Conservation (phyloP, 148 eudicot species). For the Silene uniflora region DNA sequence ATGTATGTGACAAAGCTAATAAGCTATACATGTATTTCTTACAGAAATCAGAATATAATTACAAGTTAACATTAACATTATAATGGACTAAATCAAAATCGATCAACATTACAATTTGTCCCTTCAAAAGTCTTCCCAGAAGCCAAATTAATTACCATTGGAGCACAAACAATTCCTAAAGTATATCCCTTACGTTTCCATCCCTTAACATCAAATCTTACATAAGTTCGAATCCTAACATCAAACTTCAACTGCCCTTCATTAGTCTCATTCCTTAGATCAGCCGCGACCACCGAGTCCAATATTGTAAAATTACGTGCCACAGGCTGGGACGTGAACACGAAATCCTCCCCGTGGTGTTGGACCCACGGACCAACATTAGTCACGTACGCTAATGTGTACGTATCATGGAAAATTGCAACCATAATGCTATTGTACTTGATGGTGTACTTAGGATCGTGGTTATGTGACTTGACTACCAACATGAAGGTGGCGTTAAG, state of each 20-base stretch:
- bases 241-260: slow-evolving; percentile 15
- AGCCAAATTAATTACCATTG: slow-evolving; percentile 16
- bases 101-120: slow-evolving; percentile 21
- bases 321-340: slow-evolving; percentile 12
- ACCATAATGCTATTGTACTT: slow-evolving; percentile 13
- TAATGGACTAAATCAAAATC: neutral
- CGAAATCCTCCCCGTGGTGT: slow-evolving; percentile 8
- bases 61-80: neutral
- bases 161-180: slow-evolving; percentile 21
- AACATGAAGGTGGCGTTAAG: slow-evolving; percentile 19
- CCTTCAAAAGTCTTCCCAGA: slow-evolving; percentile 16
- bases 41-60: neutral
- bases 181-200: slow-evolving; percentile 17
- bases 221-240: slow-evolving; percentile 19
- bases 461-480: slow-evolving; percentile 10
- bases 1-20: no score
- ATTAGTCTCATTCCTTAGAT: slow-evolving; percentile 2
- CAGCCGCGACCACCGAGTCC: neutral
- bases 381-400: slow-evolving; percentile 9
- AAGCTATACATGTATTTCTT: no score
- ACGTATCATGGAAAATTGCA: slow-evolving; percentile 15
- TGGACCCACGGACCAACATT: slow-evolving; percentile 6
- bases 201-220: slow-evolving; percentile 15
- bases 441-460: slow-evolving; percentile 18
- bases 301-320: neutral